Percentiles rank a stretch among this genome's conserved stretches.
Conservation (phyloP, 148 eudicot species). For the Rhododendron simsii region DNA sequence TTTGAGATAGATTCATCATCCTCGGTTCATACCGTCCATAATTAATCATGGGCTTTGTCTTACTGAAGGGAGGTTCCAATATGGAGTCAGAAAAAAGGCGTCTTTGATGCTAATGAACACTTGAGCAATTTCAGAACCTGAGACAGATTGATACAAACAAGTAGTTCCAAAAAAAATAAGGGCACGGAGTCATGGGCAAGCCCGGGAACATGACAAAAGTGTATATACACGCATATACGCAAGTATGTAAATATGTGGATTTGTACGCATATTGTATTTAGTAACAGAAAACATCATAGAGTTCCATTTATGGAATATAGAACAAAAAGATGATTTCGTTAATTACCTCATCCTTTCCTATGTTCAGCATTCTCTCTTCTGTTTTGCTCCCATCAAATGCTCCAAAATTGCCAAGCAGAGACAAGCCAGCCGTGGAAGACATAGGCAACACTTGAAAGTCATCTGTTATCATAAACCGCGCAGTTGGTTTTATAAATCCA, state of each 20-base stretch:
- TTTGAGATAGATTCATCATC: neutral
- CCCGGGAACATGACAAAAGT: neutral
- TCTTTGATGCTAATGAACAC: conserved; percentile 8
- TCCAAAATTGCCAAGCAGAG: conserved; percentile 2
- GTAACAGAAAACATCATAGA: neutral
- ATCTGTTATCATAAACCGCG: conserved; percentile 11
- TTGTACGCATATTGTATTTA: neutral
- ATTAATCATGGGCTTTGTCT: neutral
- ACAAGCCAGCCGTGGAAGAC: conserved; percentile 6
- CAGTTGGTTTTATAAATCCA: conserved; percentile 3
- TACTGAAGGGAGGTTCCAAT: neutral
- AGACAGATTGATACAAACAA: neutral
- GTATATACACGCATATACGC: no score
- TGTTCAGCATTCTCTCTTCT: neutral
- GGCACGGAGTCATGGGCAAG: neutral
- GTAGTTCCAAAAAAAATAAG: neutral
- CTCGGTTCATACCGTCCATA: neutral
- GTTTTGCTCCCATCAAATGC: neutral
- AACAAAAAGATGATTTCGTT: neutral
- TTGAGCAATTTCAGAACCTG: conserved; percentile 14
- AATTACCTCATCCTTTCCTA: conserved; percentile 16
- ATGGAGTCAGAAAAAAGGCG: conserved; percentile 9
- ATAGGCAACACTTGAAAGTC: neutral
- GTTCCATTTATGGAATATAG: neutral
- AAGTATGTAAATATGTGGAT: neutral